Evolutionary conservation across 306 rosid species (phyloP).

Genomic region (Purshia tridentata): DNA sequence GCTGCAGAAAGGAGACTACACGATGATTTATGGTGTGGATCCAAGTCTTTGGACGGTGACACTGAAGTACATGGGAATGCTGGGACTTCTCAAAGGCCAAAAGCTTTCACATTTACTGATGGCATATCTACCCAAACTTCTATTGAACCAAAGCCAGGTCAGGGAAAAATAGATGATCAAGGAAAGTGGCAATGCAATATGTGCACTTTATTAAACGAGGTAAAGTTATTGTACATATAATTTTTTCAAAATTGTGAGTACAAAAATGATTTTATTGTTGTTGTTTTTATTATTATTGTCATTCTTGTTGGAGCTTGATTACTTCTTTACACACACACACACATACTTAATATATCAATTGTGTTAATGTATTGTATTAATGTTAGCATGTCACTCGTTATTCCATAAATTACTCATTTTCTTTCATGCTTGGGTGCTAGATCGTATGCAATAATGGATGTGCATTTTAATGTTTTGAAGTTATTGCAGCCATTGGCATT

Average conservation of each 20-base stretch:
- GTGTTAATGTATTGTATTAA: background rate
- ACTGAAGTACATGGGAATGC: conserved; percentile 22
- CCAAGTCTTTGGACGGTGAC: conserved; percentile 31
- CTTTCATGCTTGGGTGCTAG: background rate
- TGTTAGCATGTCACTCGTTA: background rate
- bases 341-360: background rate
- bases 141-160: conserved; percentile 12
- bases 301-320: background rate
- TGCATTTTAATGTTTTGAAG: background rate
- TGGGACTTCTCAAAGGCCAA: conserved; percentile 31
- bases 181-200: conserved; percentile 44
- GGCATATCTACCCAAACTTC: conserved; percentile 21
- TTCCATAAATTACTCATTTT: too few relatives aligned
- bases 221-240: conserved; percentile 1
- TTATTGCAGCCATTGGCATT: conserved; percentile 41
- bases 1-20: conserved; percentile 64
- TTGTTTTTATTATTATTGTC: background rate
- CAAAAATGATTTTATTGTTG: background rate
- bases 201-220: conserved; percentile 56
- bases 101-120: conserved; percentile 12
- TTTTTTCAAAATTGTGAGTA: background rate
- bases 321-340: background rate
- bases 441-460: too few relatives aligned
- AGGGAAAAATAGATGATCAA: conserved; percentile 27
- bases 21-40: conserved; percentile 69